Base-by-base conservation (phyloP, 2,329 filamentous ascomycete species). In the Aspergillus costaricaensis region DNA sequence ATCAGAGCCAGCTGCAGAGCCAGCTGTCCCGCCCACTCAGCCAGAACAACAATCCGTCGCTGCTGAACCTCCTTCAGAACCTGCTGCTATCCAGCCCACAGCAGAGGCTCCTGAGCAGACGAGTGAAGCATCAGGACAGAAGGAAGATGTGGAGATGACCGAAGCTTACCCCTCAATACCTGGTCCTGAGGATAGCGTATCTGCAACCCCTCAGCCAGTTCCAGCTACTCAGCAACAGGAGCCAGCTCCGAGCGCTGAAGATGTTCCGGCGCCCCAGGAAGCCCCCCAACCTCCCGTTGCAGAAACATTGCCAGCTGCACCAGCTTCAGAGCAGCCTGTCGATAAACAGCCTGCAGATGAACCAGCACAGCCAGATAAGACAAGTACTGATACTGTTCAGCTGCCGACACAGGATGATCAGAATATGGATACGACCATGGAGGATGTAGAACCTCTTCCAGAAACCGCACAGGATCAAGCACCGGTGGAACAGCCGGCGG, bases 91-190 rank as follows among this genome's bases (percentile, higher is more conserved):
- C 43, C n/a, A 9, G 39, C 9, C 56, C 14, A 51, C 52, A 36
- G 38, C 57, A 41, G 38, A 51, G 6, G 9, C 43, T 27, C 32
- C 48, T 6, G 48, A 58, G 30, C 41, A 63, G 32, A 44, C 52
- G 3, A 25, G 41, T 4, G 52, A 55, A 38, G 48, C 57, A 30
- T 17, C 36, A 9, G 25, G 25, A n/a, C 25, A 39, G 12, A 21
- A 52, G 21, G 66, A 67, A 30, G 65, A 66, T 53, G 59, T 65
- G 36, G 57, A 66, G 32, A 67, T 68, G 63, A 61, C 57, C 15
- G 64, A 65, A 47, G 57, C 50, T 39, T 47, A 54, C 19, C 57
- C 60, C 7, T 23, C 58, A 30, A 36, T 39, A 8, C 58, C 59
- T 4, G n/a, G 23, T 8, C 14, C 21, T 17, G 59, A 62, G 17